A percentile compares a stretch with the other conserved stretches of the same genome.
phyloP scores from a whole-genome alignment of 768 basidiomycete species.

The Russula lepida region DNA sequence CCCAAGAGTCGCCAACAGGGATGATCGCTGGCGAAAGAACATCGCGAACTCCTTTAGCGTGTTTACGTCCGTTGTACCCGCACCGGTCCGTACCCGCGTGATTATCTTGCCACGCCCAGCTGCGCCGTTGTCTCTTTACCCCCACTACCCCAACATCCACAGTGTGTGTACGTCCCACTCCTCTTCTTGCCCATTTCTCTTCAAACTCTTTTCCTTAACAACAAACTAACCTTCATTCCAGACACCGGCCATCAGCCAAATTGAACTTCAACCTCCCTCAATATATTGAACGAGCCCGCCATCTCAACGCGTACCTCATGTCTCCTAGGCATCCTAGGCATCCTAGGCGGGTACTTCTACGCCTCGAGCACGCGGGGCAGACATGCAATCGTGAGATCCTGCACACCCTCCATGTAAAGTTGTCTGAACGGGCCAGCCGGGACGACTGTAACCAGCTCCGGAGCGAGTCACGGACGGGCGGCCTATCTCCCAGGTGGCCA shows the following conservation, averaged over 20 bases:
- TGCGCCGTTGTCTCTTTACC: conserved; percentile 16
- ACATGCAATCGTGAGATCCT: conserved; percentile 13
- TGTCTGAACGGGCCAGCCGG: conserved; percentile 13
- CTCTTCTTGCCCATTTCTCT: too few relatives aligned
- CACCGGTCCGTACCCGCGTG: neutral
- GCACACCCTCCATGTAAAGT: conserved; percentile 6
- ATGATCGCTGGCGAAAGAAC: conserved; percentile 10
- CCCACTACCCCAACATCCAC: neutral
- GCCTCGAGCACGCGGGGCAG: neutral
- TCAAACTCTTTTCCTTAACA: neutral
- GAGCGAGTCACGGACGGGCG: conserved; percentile 5
- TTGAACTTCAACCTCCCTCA: conserved; percentile 10
- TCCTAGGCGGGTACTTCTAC: conserved; percentile 12
- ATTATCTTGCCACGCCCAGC: neutral
- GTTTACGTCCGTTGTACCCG: neutral
- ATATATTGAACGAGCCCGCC: conserved; percentile 7
- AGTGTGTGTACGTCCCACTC: neutral
- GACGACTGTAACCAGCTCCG: conserved; percentile 7
- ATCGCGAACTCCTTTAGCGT: conserved; percentile 14
- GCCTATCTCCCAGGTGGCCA: conserved; percentile 17
- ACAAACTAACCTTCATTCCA: neutral
- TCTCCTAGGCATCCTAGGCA: conserved; percentile 13
- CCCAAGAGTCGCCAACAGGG: neutral
- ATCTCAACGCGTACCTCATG: conserved; percentile 8
- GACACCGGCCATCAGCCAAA: conserved; percentile 8